Conservation (phyloP, 495 filamentous ascomycete genomes). For the Corynascus novoguineensis region DNA sequence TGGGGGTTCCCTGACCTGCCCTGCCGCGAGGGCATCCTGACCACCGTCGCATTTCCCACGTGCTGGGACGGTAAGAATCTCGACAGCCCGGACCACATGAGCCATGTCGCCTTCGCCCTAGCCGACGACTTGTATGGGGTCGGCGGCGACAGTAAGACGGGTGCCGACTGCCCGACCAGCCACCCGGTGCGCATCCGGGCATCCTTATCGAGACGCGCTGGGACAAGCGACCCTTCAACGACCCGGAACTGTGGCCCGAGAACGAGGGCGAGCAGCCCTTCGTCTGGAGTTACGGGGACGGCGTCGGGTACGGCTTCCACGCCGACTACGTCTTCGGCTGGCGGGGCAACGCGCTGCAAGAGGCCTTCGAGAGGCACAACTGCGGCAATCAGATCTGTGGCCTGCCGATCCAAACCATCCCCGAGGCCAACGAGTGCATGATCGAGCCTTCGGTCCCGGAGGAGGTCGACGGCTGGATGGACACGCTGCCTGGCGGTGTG, state of each 20-base stretch:
- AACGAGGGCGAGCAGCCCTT: constrained; percentile 40
- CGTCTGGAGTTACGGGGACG: constrained; percentile 38
- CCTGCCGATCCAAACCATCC: constrained; percentile 31
- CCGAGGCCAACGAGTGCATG: constrained; percentile 35
- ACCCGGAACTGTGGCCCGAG: constrained; percentile 35
- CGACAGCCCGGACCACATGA: constrained; percentile 37
- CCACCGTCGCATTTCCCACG: constrained; percentile 42
- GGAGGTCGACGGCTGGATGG: constrained; percentile 40
- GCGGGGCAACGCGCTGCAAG: constrained; percentile 27
- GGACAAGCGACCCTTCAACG: constrained; percentile 39
- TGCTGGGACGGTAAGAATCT: constrained; percentile 38
- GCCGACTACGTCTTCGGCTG: constrained; percentile 41
- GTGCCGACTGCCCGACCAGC: constrained; percentile 38
- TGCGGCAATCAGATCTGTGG: constrained; percentile 35
- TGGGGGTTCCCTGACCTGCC: constrained; percentile 28
- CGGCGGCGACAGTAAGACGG: constrained; percentile 30
- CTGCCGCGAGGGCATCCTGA: constrained; percentile 37
- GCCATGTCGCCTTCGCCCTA: constrained; percentile 40
- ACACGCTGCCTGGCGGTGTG: too few relatives aligned
- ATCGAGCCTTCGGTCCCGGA: constrained; percentile 36
- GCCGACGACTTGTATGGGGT: too few relatives aligned
- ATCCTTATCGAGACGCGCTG: constrained; percentile 39
- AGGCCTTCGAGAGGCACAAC: constrained; percentile 36
- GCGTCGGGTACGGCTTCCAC: constrained; percentile 40
- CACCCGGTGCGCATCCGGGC: constrained; percentile 42